Percentiles rank a stretch among this genome's conserved stretches.
Evolutionary conservation across 345 rosid genomes (phyloP).

Genomic region (Populus nigra): DNA sequence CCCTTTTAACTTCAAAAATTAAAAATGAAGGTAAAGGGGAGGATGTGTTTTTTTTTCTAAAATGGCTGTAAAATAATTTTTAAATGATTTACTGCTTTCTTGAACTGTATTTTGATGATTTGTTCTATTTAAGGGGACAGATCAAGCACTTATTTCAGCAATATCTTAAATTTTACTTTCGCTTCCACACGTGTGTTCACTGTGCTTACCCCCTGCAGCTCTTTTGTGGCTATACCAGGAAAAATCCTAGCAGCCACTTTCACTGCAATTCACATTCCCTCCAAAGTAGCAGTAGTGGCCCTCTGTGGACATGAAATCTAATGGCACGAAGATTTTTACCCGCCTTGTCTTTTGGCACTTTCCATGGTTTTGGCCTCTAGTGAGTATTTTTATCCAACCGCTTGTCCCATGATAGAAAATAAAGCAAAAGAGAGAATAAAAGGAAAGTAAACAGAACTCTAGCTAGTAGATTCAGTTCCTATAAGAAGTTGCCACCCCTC

Average conservation of each 20-base stretch:
- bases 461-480: conserved; percentile 11
- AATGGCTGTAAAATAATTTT: background rate
- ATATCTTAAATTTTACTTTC: background rate
- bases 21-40: background rate
- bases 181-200: conserved; percentile 9
- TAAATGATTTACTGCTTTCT: background rate
- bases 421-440: background rate
- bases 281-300: background rate
- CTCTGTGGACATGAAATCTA: conserved; percentile 6
- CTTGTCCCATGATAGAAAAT: conserved; percentile 30
- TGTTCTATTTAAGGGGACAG: background rate
- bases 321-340: conserved; percentile 10
- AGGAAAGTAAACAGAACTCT: conserved; percentile 1
- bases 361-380: conserved; percentile 31
- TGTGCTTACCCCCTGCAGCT: background rate
- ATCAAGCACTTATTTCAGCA: background rate
- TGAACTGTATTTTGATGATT: background rate
- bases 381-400: conserved; percentile 25
- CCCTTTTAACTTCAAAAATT: background rate
- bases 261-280: conserved; percentile 30
- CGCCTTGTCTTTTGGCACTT: conserved; percentile 11
- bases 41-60: background rate
- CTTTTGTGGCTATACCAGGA: background rate
- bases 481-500: conserved; percentile 23
- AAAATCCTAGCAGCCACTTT: conserved; percentile 15